Evolutionary conservation across 768 basidiomycete species (phyloP), one percentile per base, ranked within the genome.

Genomic region (Tulasnella sp.): DNA sequence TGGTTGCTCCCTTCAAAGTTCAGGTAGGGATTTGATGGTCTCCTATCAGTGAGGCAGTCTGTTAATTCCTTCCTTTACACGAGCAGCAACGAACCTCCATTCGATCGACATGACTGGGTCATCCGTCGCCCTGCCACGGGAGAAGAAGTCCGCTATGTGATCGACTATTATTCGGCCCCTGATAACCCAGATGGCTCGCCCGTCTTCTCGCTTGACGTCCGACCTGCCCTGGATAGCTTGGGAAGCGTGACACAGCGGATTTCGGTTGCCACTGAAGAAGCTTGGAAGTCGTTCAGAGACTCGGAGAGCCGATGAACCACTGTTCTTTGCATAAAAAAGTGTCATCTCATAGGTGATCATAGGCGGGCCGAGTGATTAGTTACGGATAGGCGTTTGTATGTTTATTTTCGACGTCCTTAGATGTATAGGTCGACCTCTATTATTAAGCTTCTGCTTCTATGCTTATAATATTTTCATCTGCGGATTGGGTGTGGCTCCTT

Each of bases 51-150:
- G 14, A 18, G 19, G 31, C 19, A 18, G 19, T 12, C 27, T 56
- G 8, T 46, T 27, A 75, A 56, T 56, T 27, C 21, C 31, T 68
- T 72, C 56, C 82, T 74, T 80, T 75, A 52, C 40, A 1, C 74
- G 24, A 36, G 8, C 83, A 99, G 97, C 86, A 88, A 91, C 58
- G 93, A 96, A 83, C 94, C 95, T 6, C 98, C 97, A 0, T 99
- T 99, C 84, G 98, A 99, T 84, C 92, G 98, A 10, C 98, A 99
- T 84, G 98, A 99, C 86, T 99, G 98, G 98, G 86, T 98, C 76
- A 89, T 99, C 77, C 93, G 93, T 40, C 92, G 97, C 75, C 91
- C 92, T 42, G 87, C 87, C 56, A 92, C 92, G 1, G 92, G 93
- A 24, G 90, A 94, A 82, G 93, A 95, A 85, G 92, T 95, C 75